Conservation (phyloP, 768 basidiomycete genomes). For the Hygrophorus russula region DNA sequence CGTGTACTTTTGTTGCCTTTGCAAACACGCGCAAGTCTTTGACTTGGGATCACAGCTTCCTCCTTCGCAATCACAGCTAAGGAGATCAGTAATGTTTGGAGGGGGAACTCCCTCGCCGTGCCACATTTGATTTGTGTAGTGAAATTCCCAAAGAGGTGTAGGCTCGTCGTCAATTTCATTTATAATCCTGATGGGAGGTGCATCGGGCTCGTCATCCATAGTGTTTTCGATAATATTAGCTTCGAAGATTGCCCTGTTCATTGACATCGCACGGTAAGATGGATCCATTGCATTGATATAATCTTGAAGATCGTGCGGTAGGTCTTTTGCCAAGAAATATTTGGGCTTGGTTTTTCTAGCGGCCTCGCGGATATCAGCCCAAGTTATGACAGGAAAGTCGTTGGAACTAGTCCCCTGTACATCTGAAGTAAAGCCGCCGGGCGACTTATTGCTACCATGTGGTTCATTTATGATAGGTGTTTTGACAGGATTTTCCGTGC, state of each 20-base stretch:
- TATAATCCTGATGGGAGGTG: conserved; percentile 55
- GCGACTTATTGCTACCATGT: neutral
- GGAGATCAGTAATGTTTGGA: conserved; percentile 44
- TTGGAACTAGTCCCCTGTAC: conserved; percentile 11
- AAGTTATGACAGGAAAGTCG: conserved; percentile 26
- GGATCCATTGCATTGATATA: conserved; percentile 43
- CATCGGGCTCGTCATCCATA: conserved; percentile 51
- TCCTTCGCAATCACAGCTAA: conserved; percentile 57
- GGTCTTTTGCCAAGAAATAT: conserved; percentile 30
- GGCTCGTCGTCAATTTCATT: conserved; percentile 60
- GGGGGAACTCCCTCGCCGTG: conserved; percentile 56
- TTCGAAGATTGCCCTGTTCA: conserved; percentile 47
- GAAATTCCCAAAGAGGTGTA: conserved; percentile 77
- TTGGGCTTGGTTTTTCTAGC: conserved; percentile 21
- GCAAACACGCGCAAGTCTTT: conserved; percentile 61
- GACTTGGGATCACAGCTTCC: conserved; percentile 68
- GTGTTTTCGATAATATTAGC: conserved; percentile 57
- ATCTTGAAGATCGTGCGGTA: conserved; percentile 59
- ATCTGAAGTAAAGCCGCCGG: conserved; percentile 7
- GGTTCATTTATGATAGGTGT: neutral
- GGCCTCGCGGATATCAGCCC: conserved; percentile 24
- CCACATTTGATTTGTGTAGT: conserved; percentile 79
- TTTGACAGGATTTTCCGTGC: neutral
- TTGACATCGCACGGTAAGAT: conserved; percentile 26
- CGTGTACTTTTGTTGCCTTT: conserved; percentile 36